A percentile compares a stretch with the other conserved stretches of the same genome.
Evolutionary conservation across 805 yeast species (phyloP).

Genomic region (Starmerella ratchasimensis): DNA sequence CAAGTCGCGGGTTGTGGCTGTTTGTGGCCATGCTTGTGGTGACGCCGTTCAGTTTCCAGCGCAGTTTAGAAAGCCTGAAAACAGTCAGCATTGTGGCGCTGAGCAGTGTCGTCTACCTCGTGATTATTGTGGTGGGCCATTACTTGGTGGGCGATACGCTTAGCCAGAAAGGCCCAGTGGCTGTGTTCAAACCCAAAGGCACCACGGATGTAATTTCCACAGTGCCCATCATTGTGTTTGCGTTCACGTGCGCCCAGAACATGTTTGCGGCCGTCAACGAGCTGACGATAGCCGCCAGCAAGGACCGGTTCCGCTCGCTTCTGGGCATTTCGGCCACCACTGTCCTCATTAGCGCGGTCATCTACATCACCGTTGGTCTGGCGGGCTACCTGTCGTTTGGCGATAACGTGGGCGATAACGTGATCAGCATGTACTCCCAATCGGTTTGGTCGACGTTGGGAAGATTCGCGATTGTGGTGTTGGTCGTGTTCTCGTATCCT

Average conservation of each 20-base stretch:
- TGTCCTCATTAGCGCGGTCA: slow-evolving; percentile 42
- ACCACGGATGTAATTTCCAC: slow-evolving; percentile 41
- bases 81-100: slow-evolving; percentile 77
- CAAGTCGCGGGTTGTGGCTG: slow-evolving; percentile 27
- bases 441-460: slow-evolving; percentile 61
- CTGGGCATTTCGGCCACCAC: slow-evolving; percentile 38
- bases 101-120: slow-evolving; percentile 63
- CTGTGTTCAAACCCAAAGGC: slow-evolving; percentile 35
- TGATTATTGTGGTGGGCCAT: slow-evolving; percentile 61
- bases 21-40: slow-evolving; percentile 27
- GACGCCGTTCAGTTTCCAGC: slow-evolving; percentile 55
- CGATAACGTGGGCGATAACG: slow-evolving; percentile 60
- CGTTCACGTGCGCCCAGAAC: slow-evolving; percentile 92
- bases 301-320: slow-evolving; percentile 37
- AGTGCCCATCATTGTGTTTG: slow-evolving; percentile 85
- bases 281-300: slow-evolving; percentile 36
- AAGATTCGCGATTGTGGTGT: slow-evolving; percentile 59
- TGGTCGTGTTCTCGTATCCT: slow-evolving; percentile 78
- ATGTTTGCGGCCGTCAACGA: slow-evolving; percentile 85
- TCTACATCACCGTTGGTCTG: slow-evolving; percentile 63
- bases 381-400: slow-evolving; percentile 84
- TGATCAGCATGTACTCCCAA: slow-evolving; percentile 62
- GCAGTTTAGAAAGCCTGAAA: slow-evolving; percentile 66
- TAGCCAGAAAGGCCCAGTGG: slow-evolving; percentile 37
- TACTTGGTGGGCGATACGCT: slow-evolving; percentile 45